phyloP scores from a whole-genome alignment of 371 early-diverging fungal species.

The Circinella umbellata region DNA sequence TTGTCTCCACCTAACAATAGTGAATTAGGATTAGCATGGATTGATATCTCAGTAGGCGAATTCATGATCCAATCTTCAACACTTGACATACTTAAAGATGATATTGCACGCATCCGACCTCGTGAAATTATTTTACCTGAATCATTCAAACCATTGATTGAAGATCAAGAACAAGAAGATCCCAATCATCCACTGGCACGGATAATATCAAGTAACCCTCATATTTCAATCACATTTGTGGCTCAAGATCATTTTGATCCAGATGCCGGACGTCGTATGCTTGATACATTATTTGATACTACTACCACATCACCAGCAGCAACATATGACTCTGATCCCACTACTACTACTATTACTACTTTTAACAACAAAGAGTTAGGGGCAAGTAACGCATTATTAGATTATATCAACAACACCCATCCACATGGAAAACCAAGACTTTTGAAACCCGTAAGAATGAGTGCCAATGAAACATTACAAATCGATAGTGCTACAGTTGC shows the following conservation, averaged over 20 bases:
- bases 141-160: constrained; percentile 26
- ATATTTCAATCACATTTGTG: background rate
- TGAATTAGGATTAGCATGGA: constrained; percentile 83
- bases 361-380: constrained; percentile 49
- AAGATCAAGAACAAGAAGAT: background rate
- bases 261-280: background rate
- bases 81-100: constrained; percentile 56
- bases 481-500: constrained; percentile 67
- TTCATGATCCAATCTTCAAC: constrained; percentile 71
- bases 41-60: constrained; percentile 92
- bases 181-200: background rate
- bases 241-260: constrained; percentile 10
- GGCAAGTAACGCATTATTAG: constrained; percentile 57
- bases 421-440: constrained; percentile 50
- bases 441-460: constrained; percentile 52
- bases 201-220: background rate
- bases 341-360: too few relatives aligned
- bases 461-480: constrained; percentile 50
- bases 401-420: constrained; percentile 63
- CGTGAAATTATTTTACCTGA: constrained; percentile 76
- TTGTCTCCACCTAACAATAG: constrained; percentile 3
- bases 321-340: background rate
- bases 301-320: background rate
- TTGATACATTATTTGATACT: background rate
- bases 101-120: constrained; percentile 84